phyloP scores from a whole-genome alignment of 2,329 filamentous ascomycete genomes.

The Penicillium digitatum region DNA sequence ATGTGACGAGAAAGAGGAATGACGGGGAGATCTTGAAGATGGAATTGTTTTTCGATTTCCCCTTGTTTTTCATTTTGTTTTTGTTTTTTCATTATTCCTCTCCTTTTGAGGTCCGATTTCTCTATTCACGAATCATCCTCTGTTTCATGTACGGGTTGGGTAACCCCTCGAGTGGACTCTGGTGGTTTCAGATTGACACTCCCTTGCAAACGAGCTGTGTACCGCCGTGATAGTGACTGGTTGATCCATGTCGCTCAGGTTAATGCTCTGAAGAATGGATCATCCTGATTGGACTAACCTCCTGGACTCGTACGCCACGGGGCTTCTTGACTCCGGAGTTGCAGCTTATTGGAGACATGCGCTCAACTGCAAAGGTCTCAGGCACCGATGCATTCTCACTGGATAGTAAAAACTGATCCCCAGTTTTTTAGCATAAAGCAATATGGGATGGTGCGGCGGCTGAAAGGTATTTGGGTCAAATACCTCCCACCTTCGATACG shows the following conservation, averaged over 20 bases:
- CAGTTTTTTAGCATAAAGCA: background rate
- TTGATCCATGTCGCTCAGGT: background rate
- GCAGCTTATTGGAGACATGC: constrained; percentile 1
- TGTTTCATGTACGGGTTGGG: constrained; percentile 6
- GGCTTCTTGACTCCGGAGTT: background rate
- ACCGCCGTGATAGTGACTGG: constrained; percentile 6
- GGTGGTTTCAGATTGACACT: constrained; percentile 7
- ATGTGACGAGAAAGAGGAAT: background rate
- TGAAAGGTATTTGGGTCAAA: constrained; percentile 12
- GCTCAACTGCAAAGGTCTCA: background rate
- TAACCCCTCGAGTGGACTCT: background rate
- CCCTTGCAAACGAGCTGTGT: background rate
- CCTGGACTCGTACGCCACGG: constrained; percentile 2
- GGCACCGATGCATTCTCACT: background rate
- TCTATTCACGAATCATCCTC: background rate
- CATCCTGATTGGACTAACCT: background rate
- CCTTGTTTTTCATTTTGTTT: too few species aligned
- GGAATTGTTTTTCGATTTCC: background rate
- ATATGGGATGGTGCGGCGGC: background rate
- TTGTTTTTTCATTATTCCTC: too few species aligned
- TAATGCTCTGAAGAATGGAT: constrained; percentile 7
- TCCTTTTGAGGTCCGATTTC: background rate
- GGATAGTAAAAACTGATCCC: constrained; percentile 1
- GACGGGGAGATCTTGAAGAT: background rate
- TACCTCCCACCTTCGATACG: constrained; percentile 11